Evolutionary conservation across 202 grass and related monocot species (phyloP).

Genomic region (Bolboschoenoplectus hybrid): DNA sequence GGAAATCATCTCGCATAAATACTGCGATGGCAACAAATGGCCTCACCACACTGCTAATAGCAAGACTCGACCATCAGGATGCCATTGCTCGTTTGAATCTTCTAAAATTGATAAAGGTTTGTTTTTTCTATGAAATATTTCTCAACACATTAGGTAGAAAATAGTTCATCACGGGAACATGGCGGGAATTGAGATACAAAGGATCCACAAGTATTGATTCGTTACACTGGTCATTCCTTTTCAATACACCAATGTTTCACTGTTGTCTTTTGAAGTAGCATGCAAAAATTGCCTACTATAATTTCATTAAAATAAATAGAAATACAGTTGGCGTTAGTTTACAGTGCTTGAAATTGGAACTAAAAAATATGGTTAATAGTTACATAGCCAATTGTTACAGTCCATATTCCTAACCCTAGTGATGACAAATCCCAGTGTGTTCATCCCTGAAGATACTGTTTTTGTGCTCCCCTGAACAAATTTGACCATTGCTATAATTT

Average conservation of each 20-base stretch:
- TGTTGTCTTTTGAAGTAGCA: neutral
- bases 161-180: neutral
- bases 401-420: neutral
- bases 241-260: neutral
- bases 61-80: constrained; percentile 87
- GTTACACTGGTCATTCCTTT: neutral
- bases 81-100: constrained; percentile 96
- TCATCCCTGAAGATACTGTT: neutral
- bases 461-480: neutral
- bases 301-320: constrained; percentile 8
- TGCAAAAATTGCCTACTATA: neutral
- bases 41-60: constrained; percentile 89
- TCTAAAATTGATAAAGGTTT: constrained; percentile 98
- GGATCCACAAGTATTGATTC: neutral
- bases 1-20: constrained; percentile 95
- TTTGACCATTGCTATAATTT: neutral
- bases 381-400: neutral
- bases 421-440: neutral
- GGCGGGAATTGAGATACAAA: neutral
- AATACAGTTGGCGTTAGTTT: neutral
- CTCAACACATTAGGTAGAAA: constrained; percentile 1
- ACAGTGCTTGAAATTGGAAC: neutral
- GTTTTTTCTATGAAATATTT: neutral
- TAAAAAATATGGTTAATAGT: neutral
- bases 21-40: constrained; percentile 93